Evolutionary conservation across 2,329 filamentous ascomycete genomes (phyloP).

Genomic region (Fusarium pininemorale): DNA sequence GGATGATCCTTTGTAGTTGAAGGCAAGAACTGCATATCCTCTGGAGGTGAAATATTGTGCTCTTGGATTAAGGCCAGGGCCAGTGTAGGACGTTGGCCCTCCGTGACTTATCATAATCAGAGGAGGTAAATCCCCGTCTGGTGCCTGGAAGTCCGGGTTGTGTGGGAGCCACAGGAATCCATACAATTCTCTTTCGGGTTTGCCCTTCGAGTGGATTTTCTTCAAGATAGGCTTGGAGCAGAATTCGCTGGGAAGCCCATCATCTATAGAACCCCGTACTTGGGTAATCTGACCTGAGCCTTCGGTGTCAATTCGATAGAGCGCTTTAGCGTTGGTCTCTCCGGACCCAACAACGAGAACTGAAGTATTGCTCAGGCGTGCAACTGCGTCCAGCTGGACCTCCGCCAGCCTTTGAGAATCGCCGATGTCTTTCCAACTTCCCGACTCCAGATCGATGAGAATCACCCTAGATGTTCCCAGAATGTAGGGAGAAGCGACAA

Average conservation of each 20-base stretch:
- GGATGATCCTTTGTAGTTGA: conserved; percentile 64
- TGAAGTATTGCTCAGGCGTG: conserved; percentile 46
- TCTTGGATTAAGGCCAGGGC: conserved; percentile 54
- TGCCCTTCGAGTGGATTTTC: conserved; percentile 44
- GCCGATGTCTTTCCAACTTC: conserved; percentile 45
- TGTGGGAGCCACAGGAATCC: conserved; percentile 60
- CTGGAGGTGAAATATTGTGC: conserved; percentile 64
- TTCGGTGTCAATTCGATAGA: conserved; percentile 50
- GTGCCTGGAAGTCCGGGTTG: conserved; percentile 54
- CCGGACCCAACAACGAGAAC: conserved; percentile 53
- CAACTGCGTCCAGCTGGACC: conserved; percentile 48
- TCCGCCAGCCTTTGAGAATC: conserved; percentile 44
- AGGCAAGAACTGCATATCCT: conserved; percentile 59
- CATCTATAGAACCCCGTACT: conserved; percentile 48
- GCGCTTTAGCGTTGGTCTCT: conserved; percentile 40
- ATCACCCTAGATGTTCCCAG: conserved; percentile 49
- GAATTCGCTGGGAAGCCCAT: conserved; percentile 40
- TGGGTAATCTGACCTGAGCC: conserved; percentile 37
- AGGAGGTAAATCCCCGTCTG: conserved; percentile 53
- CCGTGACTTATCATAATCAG: conserved; percentile 62
- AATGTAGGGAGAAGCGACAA: conserved; percentile 48
- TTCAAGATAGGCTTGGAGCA: conserved; percentile 50
- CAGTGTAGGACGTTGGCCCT: conserved; percentile 57
- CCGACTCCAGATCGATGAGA: conserved; percentile 49
- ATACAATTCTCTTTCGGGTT: conserved; percentile 48